These are phyloP conservation scores for Myotisia sp. DNA, from an alignment of 2,329 filamentous ascomycete genomes.

Conservation along the genomic window DNA sequence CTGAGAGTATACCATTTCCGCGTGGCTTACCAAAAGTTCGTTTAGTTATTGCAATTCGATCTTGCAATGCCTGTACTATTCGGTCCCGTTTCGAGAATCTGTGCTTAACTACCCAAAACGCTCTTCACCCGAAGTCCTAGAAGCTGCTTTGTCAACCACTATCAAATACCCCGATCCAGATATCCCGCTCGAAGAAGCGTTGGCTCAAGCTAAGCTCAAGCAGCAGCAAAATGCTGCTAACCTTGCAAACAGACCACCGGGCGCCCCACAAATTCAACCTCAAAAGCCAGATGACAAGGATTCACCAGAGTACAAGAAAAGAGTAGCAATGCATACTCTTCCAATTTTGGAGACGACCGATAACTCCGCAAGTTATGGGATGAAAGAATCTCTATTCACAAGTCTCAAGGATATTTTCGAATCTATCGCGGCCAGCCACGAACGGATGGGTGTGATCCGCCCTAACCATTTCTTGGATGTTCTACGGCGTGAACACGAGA, in stretches of 20 bases:
- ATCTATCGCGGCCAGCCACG: conserved; percentile 65
- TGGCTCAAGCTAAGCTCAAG: conserved; percentile 28
- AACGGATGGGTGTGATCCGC: conserved; percentile 77
- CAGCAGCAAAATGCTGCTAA: conserved; percentile 24
- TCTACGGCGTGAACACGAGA: conserved; percentile 84
- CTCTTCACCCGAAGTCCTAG: conserved; percentile 55
- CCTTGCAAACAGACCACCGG: conserved; percentile 6
- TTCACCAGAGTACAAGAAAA: conserved; percentile 95
- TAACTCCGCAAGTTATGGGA: conserved; percentile 66
- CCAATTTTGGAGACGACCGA: conserved; percentile 79
- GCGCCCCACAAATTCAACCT: conserved; percentile 40
- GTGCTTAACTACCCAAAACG: conserved; percentile 78
- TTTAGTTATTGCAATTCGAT: conserved; percentile 99
- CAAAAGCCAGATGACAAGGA: conserved; percentile 82
- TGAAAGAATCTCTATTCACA: conserved; percentile 90
- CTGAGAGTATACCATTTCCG: conserved; percentile 1
- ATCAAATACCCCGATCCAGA: conserved; percentile 48
- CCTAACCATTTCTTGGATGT: conserved; percentile 89
- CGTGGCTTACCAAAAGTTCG: too few relatives aligned
- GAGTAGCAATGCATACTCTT: conserved; percentile 74
- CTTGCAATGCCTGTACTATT: conserved; percentile 92
- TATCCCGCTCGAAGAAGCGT: conserved; percentile 40
- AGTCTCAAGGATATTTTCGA: conserved; percentile 93
- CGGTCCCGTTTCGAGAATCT: conserved; percentile 80
- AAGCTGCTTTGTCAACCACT: conserved; percentile 35